Percentiles rank a stretch among this genome's conserved stretches.
Evolutionary conservation across 257 asterid genomes (phyloP).

Genomic region (Nicotiana noctiflora): DNA sequence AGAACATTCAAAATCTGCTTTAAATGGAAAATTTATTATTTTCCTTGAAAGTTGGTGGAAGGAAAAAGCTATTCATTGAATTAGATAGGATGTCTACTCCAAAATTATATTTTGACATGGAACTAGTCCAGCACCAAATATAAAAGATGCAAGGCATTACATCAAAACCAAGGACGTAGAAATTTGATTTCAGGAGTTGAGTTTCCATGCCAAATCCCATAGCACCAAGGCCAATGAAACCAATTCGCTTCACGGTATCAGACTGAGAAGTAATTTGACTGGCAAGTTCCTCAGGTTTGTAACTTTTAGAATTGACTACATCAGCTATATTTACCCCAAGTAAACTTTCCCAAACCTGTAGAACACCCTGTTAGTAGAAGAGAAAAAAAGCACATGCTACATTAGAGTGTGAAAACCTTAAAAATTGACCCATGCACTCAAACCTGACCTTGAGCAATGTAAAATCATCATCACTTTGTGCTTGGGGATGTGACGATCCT

Average conservation of each 20-base stretch:
- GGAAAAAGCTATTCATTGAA: neutral
- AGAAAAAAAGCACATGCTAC: neutral
- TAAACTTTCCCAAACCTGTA: slow-evolving; percentile 82
- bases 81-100: neutral
- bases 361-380: slow-evolving; percentile 14
- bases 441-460: slow-evolving; percentile 51
- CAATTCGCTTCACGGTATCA: slow-evolving; percentile 54
- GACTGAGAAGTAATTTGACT: slow-evolving; percentile 47
- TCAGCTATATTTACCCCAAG: slow-evolving; percentile 61
- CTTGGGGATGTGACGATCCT: slow-evolving; percentile 53
- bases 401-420: neutral
- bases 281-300: slow-evolving; percentile 77
- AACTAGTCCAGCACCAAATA: slow-evolving; percentile 8
- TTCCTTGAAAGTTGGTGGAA: neutral
- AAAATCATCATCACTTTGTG: slow-evolving; percentile 33
- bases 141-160: slow-evolving; percentile 39
- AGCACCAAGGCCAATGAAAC: slow-evolving; percentile 97
- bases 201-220: slow-evolving; percentile 99
- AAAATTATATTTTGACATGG: slow-evolving; percentile 2
- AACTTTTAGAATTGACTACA: slow-evolving; percentile 55
- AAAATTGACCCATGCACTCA: neutral
- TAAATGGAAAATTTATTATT: neutral
- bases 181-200: slow-evolving; percentile 77
- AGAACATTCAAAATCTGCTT: neutral
- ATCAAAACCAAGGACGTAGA: slow-evolving; percentile 73